Percentiles rank a stretch among this genome's conserved stretches.
Evolutionary conservation across 306 rosid species (phyloP).

Genomic region (Vicia sativa): DNA sequence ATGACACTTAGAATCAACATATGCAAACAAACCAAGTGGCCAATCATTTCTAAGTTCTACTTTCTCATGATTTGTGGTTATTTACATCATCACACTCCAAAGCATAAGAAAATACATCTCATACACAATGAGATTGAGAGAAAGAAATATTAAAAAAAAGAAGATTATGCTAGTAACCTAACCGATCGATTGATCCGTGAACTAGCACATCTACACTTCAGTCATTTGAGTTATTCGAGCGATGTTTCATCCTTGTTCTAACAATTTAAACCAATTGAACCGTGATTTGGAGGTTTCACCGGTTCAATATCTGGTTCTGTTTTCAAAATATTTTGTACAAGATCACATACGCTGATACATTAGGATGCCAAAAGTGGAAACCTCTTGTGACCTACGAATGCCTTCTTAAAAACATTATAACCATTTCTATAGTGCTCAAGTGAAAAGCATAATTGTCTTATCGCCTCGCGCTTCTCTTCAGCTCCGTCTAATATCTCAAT

Average conservation of each 20-base stretch:
- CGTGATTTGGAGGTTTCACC: not conserved
- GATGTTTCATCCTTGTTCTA: not conserved
- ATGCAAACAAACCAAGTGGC: too few relatives aligned
- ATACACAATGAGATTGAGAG: not conserved
- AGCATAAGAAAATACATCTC: slow-evolving; percentile 27
- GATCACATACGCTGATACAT: not conserved
- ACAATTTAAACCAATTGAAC: too few relatives aligned
- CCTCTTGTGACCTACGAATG: slow-evolving; percentile 52
- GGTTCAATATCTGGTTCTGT: not conserved
- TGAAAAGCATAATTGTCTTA: slow-evolving; percentile 87
- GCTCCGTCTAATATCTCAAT: slow-evolving; percentile 60
- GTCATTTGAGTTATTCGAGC: not conserved
- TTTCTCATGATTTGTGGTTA: slow-evolving; percentile 34
- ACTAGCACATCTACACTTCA: not conserved
- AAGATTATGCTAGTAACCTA: slow-evolving; percentile 4
- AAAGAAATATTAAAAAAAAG: not conserved
- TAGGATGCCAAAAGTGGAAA: slow-evolving; percentile 52
- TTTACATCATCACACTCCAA: slow-evolving; percentile 31
- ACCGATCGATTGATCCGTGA: not conserved
- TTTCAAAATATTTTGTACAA: slow-evolving; percentile 20
- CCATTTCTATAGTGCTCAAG: slow-evolving; percentile 75
- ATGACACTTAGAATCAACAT: too few relatives aligned
- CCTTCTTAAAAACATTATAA: slow-evolving; percentile 56
- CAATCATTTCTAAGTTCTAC: slow-evolving; percentile 23
- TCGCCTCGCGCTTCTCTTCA: slow-evolving; percentile 90